Evolutionary conservation across 345 rosid species (phyloP), one percentile per base, ranked within the genome.

Genomic region (Viola odorata): DNA sequence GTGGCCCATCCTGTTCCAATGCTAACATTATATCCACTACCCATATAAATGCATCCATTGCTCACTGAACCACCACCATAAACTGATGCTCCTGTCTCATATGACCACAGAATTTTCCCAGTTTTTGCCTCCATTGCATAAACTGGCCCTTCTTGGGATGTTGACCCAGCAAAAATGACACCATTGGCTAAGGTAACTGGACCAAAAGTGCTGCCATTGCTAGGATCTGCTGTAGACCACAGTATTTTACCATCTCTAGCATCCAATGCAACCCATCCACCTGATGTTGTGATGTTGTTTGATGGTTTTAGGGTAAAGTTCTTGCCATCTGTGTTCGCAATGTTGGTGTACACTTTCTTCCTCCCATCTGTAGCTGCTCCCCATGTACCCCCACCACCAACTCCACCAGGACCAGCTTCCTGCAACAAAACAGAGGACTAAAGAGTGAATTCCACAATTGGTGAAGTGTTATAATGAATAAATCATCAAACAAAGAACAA

Each of bases 361-460:
- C 57, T 62, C 5, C 50, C 66, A n/a, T 77, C 77, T 0, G 69
- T 73, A 14, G 80, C 72, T 58, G 80, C 69, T 9, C 75, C 77
- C 77, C 77, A 73, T 3, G 1, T 13, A 11, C 69, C 75, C 32
- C 80, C 80, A 8, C 77, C 77, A 0, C 48, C 63, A 5, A 23
- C 0, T 11, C 80, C 65, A 0, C 75, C 75, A 5, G 75, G 78
- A 8, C 69, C 75, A 14, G 72, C 74, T 36, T 54, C 45, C 75
- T 67, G 13, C 50, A 69, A 3, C 16, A 11, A 39, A 42, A 42
- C 10, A n/a, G n/a, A n/a, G n/a, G n/a, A n/a, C n/a, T n/a, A n/a
- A n/a, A n/a, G n/a, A n/a, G n/a, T n/a, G n/a, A n/a, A n/a, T n/a
- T n/a, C n/a, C n/a, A n/a, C n/a, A n/a, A n/a, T n/a, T n/a, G n/a